These are phyloP conservation scores for Fusarium transvaalense DNA, from an alignment of 2,329 filamentous ascomycete species.

Conservation along the genomic window DNA sequence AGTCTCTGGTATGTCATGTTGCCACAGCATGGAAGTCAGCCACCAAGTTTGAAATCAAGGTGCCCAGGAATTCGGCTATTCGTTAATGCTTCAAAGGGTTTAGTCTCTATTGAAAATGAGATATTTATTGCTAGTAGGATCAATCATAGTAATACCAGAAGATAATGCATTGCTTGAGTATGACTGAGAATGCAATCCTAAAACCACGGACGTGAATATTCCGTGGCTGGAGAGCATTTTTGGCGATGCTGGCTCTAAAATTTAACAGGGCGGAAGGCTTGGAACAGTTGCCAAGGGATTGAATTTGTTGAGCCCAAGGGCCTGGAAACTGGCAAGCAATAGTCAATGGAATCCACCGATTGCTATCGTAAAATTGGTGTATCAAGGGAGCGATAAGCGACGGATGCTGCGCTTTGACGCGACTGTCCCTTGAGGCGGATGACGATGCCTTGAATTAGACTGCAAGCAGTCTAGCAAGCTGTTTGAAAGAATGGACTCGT, in stretches of 20 bases:
- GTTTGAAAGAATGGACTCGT: slow-evolving; percentile 10
- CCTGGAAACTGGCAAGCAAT: background rate
- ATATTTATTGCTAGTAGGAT: background rate
- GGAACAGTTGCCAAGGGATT: background rate
- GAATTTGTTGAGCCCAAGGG: background rate
- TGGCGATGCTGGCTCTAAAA: background rate
- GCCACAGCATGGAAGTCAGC: background rate
- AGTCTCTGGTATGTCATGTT: slow-evolving; percentile 3
- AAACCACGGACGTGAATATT: background rate
- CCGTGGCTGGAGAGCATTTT: background rate
- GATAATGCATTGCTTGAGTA: background rate
- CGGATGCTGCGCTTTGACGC: background rate
- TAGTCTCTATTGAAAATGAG: background rate
- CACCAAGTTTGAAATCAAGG: background rate
- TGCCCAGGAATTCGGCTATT: background rate
- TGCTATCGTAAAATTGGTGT: background rate
- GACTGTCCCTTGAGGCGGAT: background rate
- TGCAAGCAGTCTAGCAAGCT: slow-evolving; percentile 8
- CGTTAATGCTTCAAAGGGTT: background rate
- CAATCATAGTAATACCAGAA: background rate
- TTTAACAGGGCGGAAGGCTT: background rate
- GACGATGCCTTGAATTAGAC: background rate
- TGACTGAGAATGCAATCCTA: background rate
- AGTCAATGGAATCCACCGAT: slow-evolving; percentile 2
- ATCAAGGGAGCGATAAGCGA: slow-evolving; percentile 5